Evolutionary conservation across 768 basidiomycete species (phyloP), one percentile per base, ranked within the genome.

Genomic region (Pulveroboletus sp.): DNA sequence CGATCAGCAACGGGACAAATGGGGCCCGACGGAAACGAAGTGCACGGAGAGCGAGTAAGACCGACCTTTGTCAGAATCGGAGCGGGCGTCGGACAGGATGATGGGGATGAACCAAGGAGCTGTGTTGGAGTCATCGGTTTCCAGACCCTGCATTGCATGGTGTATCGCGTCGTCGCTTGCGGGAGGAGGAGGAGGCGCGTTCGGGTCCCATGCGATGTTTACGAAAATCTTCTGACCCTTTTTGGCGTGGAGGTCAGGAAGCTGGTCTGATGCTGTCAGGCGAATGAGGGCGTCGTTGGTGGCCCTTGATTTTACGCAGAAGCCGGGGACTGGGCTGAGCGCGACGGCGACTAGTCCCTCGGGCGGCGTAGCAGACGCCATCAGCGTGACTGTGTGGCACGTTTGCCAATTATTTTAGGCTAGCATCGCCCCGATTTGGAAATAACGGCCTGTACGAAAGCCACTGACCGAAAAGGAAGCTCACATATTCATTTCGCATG

Each of bases 51-150:
- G 44, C 27, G 18, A 45, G 48, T 40, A 47, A 52, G 54, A 57
- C 68, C 46, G 54, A 86, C 87, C 81, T 81, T 87, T 89, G 70
- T 91, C 88, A 35, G 59, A 73, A 56, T 84, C 86, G 40, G 71
- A 63, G 15, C 81, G 73, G 1, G 76, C 77, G 40, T 83, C 79
- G 1, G 86, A 89, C 4, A 87, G 78, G 12, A 89, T 67, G 31
- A 86, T 77, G 10, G 86, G 87, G n/a, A 90, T 76, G 56, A 78
- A 81, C 76, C 78, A 87, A 12, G 64, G 76, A 7, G 71, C 69
- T 30, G 70, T 58, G 43, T 70, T 70, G 17, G 50, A 59, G 6
- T 73, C 65, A 51, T 76, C 73, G 2, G 68, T 45, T 44, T 76
- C 73, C 40, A 78, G 72, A 26, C 77, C 79, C 28, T 66, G 64